phyloP scores from a whole-genome alignment of 1,139 yeast genomes.

The Yamadazyma epiphylla region DNA sequence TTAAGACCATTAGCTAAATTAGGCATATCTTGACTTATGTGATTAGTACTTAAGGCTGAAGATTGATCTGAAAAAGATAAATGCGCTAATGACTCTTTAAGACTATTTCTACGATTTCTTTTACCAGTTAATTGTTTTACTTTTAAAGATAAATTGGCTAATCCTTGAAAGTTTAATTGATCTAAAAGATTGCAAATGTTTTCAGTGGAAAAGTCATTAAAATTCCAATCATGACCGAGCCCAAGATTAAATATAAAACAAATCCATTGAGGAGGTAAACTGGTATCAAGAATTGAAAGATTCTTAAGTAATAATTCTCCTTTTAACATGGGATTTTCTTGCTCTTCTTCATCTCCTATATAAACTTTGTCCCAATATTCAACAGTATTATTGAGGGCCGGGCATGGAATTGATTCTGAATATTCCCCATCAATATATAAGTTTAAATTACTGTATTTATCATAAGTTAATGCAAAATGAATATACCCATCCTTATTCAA shows the following conservation, averaged over 20 bases:
- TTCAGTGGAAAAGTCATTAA: conserved; percentile 30
- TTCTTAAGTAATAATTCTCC: conserved; percentile 33
- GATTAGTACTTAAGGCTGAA: neutral
- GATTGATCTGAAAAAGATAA: conserved; percentile 2
- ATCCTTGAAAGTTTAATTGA: conserved; percentile 25
- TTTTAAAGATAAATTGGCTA: conserved; percentile 24
- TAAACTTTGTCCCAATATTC: conserved; percentile 38
- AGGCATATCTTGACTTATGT: neutral
- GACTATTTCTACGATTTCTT: conserved; percentile 11
- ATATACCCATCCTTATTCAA: conserved; percentile 20
- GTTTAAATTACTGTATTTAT: conserved; percentile 32
- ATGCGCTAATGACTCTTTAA: conserved; percentile 10
- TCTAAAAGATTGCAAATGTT: conserved; percentile 25
- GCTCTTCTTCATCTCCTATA: conserved; percentile 24
- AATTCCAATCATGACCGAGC: conserved; percentile 36
- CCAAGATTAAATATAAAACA: conserved; percentile 35
- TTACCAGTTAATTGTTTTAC: conserved; percentile 18
- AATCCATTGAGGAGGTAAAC: conserved; percentile 37
- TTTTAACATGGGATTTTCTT: conserved; percentile 4
- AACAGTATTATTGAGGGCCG: conserved; percentile 26
- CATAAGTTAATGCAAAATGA: conserved; percentile 37
- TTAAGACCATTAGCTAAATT: conserved; percentile 8
- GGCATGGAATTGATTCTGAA: conserved; percentile 44
- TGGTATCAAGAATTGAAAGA: conserved; percentile 25
- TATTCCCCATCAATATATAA: conserved; percentile 41